Evolutionary conservation across 352 stramenopile species (phyloP).

Genomic region (Globisporangium megalacanthum): DNA sequence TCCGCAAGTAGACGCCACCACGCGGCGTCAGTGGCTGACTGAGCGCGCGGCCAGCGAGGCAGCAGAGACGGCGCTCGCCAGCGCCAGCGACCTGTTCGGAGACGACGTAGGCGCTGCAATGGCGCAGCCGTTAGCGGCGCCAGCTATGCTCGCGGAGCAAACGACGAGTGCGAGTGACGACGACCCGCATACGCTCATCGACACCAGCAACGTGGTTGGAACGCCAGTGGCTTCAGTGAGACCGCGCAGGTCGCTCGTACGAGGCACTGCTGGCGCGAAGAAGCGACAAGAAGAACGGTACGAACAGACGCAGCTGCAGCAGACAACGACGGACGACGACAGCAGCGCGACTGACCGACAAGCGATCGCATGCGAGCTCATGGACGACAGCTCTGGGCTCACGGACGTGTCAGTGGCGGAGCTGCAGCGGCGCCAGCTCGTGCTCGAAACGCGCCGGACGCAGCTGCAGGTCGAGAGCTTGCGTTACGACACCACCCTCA

Average conservation of each 20-base stretch:
- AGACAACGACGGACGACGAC: too few relatives aligned
- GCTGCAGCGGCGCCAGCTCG: conserved; percentile 8
- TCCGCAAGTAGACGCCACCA: conserved; percentile 6
- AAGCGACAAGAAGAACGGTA: background rate
- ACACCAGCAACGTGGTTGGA: too few relatives aligned
- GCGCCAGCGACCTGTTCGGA: background rate
- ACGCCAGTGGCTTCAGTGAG: background rate
- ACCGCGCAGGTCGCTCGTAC: conserved; percentile 2
- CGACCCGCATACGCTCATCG: too few relatives aligned
- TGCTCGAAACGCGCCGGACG: conserved; percentile 6
- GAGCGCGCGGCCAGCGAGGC: conserved; percentile 5
- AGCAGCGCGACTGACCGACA: too few relatives aligned
- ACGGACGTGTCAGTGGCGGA: conserved; percentile 2
- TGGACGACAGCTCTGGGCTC: background rate
- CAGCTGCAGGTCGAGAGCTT: conserved; percentile 11
- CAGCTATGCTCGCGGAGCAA: too few relatives aligned
- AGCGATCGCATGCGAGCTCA: too few relatives aligned
- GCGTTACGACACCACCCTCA: conserved; percentile 16
- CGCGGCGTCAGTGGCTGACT: conserved; percentile 9
- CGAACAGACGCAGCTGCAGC: background rate
- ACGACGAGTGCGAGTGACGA: conserved; percentile 4
- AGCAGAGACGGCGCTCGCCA: background rate
- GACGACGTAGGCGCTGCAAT: too few relatives aligned
- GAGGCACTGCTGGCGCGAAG: background rate
- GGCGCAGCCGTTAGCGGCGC: too few relatives aligned